phyloP scores from a whole-genome alignment of 2,329 filamentous ascomycete genomes.

The Botrytis tulipae region DNA sequence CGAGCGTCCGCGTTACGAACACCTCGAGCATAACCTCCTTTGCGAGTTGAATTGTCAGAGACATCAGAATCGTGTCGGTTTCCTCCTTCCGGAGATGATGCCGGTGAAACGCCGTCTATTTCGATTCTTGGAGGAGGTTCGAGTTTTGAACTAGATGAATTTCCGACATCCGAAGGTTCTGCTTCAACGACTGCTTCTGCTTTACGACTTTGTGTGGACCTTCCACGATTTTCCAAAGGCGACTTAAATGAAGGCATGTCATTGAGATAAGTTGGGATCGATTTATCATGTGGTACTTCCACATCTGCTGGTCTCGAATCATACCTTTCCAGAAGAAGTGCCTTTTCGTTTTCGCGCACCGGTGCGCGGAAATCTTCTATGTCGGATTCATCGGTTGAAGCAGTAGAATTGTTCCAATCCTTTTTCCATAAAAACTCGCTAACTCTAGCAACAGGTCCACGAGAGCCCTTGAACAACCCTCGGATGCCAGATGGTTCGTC shows the following conservation, averaged over 20 bases:
- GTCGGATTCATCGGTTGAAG: slow-evolving; percentile 49
- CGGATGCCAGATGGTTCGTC: slow-evolving; percentile 59
- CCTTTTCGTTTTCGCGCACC: slow-evolving; percentile 40
- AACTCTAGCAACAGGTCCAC: slow-evolving; percentile 61
- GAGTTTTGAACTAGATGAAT: slow-evolving; percentile 46
- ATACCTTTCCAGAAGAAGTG: slow-evolving; percentile 33
- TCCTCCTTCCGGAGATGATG: slow-evolving; percentile 31
- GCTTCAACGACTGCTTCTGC: slow-evolving; percentile 27
- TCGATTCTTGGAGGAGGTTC: slow-evolving; percentile 51
- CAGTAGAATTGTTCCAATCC: slow-evolving; percentile 48
- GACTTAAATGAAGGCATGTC: slow-evolving; percentile 51
- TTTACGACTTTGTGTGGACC: slow-evolving; percentile 32
- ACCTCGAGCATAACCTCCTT: slow-evolving; percentile 29
- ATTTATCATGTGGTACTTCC: slow-evolving; percentile 23
- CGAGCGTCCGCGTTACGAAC: slow-evolving; percentile 35
- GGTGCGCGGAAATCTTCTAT: slow-evolving; percentile 44
- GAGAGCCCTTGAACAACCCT: slow-evolving; percentile 74
- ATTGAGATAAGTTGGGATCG: slow-evolving; percentile 29
- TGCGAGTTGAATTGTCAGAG: slow-evolving; percentile 33
- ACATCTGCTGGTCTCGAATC: slow-evolving; percentile 7
- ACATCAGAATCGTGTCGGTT: slow-evolving; percentile 31
- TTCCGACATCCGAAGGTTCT: slow-evolving; percentile 40
- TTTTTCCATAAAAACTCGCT: slow-evolving; percentile 60
- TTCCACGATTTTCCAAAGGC: slow-evolving; percentile 43
- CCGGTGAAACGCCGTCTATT: slow-evolving; percentile 40